Base-by-base conservation (phyloP, 2,329 filamentous ascomycete genomes). In the Niveomyces coronatus region DNA sequence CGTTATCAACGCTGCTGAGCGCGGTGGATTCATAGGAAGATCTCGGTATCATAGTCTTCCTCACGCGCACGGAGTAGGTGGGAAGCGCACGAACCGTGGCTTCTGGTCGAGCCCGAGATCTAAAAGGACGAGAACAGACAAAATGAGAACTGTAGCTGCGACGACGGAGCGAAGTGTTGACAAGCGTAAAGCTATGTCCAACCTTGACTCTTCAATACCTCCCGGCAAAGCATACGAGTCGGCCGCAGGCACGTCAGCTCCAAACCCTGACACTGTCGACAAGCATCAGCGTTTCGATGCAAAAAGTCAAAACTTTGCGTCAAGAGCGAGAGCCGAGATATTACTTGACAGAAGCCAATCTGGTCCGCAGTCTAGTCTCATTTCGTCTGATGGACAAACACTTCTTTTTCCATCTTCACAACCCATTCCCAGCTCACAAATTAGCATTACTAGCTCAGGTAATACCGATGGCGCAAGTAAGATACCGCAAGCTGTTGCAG, bases 181-280 rank as follows among this genome's bases (percentile, higher is more conserved):
- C 17, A 26, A 39, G 26, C 31, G 31, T 16, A 30, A n/a, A 34
- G 26, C 31, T 10, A 26, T 26, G 5, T 35, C 34, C 13, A 23
- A 24, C 15, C 5, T 30, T 14, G 9, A 31, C 4, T 30, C 31
- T 14, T 39, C 37, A 8, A 24, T 31, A 9, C 10, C 15, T 11
- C 15, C 35, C 10, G 45, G 45, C 17, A 18, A 22, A 3, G 3
- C 23, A 10, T 18, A 34, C 15, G 45, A 42, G 9, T 23, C 26
- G n/a, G 11, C 35, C 9, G 23, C 31, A 44, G 68, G 64, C 16
- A 61, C 56, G 18, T 57, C 58, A 4, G 56, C 51, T 2, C 62
- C 86, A 18, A 70, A 68, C 19, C 93, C 86, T 50, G 72, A 81
- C 2, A 73, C 87, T 10, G 83, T 89, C 16, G 93, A 94, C 58